These are phyloP conservation scores for Pichia sp. DNA, from an alignment of 1,139 yeast species.

Conservation along the genomic window DNA sequence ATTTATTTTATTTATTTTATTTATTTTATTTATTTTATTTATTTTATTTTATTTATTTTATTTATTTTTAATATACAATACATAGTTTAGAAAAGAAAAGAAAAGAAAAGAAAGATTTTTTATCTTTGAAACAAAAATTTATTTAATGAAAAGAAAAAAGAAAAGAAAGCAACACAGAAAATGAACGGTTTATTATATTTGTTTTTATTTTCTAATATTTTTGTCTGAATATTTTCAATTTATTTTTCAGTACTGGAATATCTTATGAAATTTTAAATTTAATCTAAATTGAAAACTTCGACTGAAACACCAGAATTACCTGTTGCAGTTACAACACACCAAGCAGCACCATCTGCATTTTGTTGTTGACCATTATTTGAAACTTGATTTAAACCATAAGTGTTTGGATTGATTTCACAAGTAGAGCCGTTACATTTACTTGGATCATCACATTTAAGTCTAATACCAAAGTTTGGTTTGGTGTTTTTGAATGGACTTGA, in stretches of 20 bases:
- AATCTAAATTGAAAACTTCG: conserved; percentile 49
- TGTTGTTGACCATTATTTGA: conserved; percentile 29
- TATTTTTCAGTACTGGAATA: no score
- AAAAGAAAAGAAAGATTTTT: background rate
- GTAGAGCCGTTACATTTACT: conserved; percentile 66
- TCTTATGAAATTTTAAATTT: background rate
- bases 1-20: no score
- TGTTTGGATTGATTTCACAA: conserved; percentile 73
- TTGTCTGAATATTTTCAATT: no score
- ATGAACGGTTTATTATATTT: no score
- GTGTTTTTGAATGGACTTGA: conserved; percentile 44
- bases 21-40: no score
- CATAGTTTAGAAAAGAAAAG: background rate
- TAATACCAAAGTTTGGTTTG: conserved; percentile 64
- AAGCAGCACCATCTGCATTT: conserved; percentile 64
- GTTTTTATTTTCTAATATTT: no score
- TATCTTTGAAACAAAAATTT: no score
- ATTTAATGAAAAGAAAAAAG: no score
- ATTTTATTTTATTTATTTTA: background rate
- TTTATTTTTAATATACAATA: background rate
- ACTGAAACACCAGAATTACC: conserved; percentile 59
- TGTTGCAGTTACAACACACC: conserved; percentile 76
- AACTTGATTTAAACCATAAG: conserved; percentile 51
- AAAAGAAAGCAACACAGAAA: no score
- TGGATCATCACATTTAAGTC: conserved; percentile 64